Evolutionary conservation across 2,329 filamentous ascomycete species (phyloP), one percentile per base, ranked within the genome.

Genomic region (Ophiostoma perfectum): DNA sequence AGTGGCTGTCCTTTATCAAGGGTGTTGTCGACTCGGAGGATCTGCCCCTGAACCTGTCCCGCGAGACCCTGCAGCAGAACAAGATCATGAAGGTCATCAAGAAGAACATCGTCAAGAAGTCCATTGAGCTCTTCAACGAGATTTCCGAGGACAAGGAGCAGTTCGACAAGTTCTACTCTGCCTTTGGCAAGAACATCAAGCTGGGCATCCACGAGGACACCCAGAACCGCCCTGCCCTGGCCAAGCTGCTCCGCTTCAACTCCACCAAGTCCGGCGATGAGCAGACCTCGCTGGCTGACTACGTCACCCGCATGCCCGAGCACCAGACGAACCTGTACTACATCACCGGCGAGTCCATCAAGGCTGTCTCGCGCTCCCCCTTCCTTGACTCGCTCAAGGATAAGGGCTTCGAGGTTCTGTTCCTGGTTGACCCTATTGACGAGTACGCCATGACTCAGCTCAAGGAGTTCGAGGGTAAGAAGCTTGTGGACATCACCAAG

Each of bases 31-130:
- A 99, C 85, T 99, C 95, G 77, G 95, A 99, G 88, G 95, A 99
- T 81, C 91, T 99, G 72, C 95, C 95, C 76, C 91, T 99, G 81
- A 99, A 99, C 89, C 83, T 99, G 85, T 98, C 95, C 78, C 95
- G 95, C 90, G 95, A 99, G 90, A 98, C 94, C 70, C 92, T 99
- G 66, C 95, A 99, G 85, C 95, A 98, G 88, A 99, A 98, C 91
- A 98, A 98, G 93, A 99, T 99, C 87, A 98, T 98, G 95, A 98
- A 98, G 91, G 95, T 98, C 82, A 98, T 98, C 88, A 96, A 96
- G 90, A 99, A 99, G 93, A 99, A 99, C 90, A 97, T 99, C 74
- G 93, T 99, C 87, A 99, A 98, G 93, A 99, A 99, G 92, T 92
- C 92, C 74, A 92, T 99, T 74, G 95, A 99, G 87, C 92, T 99